These are phyloP conservation scores for Talaromyces sp. DNA, from an alignment of 2,329 filamentous ascomycete genomes.

Conservation along the genomic window DNA sequence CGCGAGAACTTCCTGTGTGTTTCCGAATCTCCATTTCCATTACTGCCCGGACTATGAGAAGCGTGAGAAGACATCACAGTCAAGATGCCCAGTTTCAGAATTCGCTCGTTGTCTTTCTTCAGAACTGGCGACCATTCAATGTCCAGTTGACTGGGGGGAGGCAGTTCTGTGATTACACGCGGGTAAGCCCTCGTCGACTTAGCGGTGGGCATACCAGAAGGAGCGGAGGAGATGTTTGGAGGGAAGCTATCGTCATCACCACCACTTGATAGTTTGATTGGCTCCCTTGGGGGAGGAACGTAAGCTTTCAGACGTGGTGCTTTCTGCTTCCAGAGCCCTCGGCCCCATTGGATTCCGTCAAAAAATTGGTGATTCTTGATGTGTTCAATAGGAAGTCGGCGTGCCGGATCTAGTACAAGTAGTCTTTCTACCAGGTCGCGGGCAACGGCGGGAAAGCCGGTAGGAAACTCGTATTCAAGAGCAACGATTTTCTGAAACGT, in stretches of 20 bases:
- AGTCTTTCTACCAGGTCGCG: constrained; percentile 87
- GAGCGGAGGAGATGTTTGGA: constrained; percentile 42
- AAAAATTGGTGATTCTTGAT: constrained; percentile 98
- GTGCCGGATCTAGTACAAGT: constrained; percentile 81
- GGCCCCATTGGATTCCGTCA: constrained; percentile 79
- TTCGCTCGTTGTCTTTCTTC: constrained; percentile 86
- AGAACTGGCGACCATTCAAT: constrained; percentile 98
- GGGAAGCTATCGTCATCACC: constrained; percentile 42
- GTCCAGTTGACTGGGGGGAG: constrained; percentile 93
- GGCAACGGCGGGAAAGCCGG: constrained; percentile 80
- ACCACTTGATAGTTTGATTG: constrained; percentile 70
- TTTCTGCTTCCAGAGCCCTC: constrained; percentile 82
- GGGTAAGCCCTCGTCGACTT: constrained; percentile 61
- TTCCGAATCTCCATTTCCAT: constrained; percentile 62
- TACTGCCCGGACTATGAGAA: constrained; percentile 70
- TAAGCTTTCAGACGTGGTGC: constrained; percentile 85
- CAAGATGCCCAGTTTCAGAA: constrained; percentile 88
- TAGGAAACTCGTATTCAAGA: constrained; percentile 89
- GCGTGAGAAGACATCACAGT: constrained; percentile 78
- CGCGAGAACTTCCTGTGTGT: constrained; percentile 79
- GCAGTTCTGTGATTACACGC: constrained; percentile 87
- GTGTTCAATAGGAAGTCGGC: constrained; percentile 85
- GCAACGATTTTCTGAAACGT: constrained; percentile 98
- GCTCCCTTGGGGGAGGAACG: constrained; percentile 71
- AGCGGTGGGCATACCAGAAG: constrained; percentile 40